Evolutionary conservation across 805 yeast genomes (phyloP).

Genomic region (Kluyveromyces lactis): DNA sequence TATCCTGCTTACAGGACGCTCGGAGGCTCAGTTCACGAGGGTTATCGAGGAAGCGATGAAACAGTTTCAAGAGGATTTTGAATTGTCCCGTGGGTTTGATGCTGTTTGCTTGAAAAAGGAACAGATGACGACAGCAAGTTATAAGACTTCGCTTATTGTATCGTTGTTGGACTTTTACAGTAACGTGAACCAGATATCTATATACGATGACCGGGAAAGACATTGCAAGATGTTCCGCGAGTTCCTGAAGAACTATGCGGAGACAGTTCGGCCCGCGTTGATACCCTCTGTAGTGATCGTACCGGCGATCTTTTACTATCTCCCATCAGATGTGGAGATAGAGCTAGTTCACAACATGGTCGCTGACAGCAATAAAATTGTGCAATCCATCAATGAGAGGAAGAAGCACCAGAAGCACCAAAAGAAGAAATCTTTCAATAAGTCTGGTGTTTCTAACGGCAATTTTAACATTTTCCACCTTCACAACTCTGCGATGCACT

Average conservation of each 20-base stretch:
- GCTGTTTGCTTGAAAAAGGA: conserved; percentile 32
- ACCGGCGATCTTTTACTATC: conserved; percentile 5
- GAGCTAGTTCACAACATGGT: conserved; percentile 1
- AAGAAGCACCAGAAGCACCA: too few species aligned
- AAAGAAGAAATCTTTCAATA: too few species aligned
- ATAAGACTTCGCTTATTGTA: conserved; percentile 30
- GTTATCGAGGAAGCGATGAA: conserved; percentile 20
- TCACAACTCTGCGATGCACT: too few species aligned
- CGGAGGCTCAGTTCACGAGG: conserved; percentile 25
- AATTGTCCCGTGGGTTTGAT: conserved; percentile 28
- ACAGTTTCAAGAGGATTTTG: conserved; percentile 13
- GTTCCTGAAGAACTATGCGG: conserved; percentile 21
- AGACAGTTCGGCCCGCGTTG: conserved; percentile 8
- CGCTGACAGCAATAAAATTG: background rate
- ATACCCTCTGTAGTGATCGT: conserved; percentile 7
- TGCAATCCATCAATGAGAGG: too few species aligned
- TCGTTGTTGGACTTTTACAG: conserved; percentile 31
- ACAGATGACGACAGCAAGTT: conserved; percentile 27
- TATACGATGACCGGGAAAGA: conserved; percentile 38
- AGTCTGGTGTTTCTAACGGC: too few species aligned
- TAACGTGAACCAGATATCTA: conserved; percentile 27
- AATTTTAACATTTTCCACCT: too few species aligned
- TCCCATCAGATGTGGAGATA: conserved; percentile 2
- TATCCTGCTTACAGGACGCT: conserved; percentile 39
- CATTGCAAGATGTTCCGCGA: conserved; percentile 31